Conservation (phyloP, 352 stramenopile genomes). For the Globisporangium splendens region DNA sequence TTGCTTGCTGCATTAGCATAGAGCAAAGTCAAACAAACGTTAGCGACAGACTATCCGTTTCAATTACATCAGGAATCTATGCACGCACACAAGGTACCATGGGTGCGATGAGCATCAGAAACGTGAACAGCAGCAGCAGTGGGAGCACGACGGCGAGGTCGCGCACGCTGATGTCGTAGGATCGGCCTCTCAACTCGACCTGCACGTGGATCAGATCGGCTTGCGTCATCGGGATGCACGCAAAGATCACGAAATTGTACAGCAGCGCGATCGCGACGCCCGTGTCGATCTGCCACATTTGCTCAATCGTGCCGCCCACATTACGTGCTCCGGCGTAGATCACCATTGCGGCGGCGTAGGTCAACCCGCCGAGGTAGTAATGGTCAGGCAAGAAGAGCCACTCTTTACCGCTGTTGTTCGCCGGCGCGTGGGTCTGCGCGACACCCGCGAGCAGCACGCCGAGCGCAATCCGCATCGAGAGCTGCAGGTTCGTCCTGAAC, state of each 20-base stretch:
- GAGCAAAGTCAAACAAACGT: conserved; percentile 1
- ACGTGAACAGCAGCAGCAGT: conserved; percentile 63
- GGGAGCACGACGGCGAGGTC: conserved; percentile 60
- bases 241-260: conserved; percentile 72
- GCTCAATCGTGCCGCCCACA: conserved; percentile 53
- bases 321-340: conserved; percentile 62
- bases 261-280: conserved; percentile 64
- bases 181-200: conserved; percentile 42
- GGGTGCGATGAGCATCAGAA: conserved; percentile 54
- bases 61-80: no score
- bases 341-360: conserved; percentile 62
- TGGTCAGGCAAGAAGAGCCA: conserved; percentile 49
- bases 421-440: conserved; percentile 41
- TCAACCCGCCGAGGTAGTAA: conserved; percentile 65
- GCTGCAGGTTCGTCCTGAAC: conserved; percentile 36
- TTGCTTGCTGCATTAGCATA: conserved; percentile 31
- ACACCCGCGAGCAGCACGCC: conserved; percentile 59
- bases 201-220: conserved; percentile 36
- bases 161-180: conserved; percentile 60
- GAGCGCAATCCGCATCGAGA: conserved; percentile 43
- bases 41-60: no score
- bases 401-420: conserved; percentile 18
- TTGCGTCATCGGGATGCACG: conserved; percentile 47
- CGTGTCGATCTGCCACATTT: conserved; percentile 75
- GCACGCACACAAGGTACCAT: conserved; percentile 46